Evolutionary conservation across 345 rosid species (phyloP).

Genomic region (Cardamine occulta): DNA sequence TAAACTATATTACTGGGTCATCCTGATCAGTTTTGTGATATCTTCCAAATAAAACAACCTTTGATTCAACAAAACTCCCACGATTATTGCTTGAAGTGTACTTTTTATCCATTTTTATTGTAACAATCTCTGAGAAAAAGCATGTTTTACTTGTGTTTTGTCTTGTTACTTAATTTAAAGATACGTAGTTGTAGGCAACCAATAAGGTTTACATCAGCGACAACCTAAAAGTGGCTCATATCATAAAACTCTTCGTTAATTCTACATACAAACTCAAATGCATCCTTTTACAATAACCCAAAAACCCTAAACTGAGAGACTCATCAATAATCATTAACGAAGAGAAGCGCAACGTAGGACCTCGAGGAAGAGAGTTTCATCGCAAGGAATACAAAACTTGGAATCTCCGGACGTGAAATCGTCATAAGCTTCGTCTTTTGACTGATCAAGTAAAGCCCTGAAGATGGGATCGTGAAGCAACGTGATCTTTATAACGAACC

Average conservation of each 20-base stretch:
- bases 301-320: slow-evolving; percentile 6
- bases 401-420: slow-evolving; percentile 55
- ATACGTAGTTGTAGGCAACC: neutral
- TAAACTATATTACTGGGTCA: slow-evolving; percentile 23
- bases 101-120: neutral
- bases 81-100: slow-evolving; percentile 20
- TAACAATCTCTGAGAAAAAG: neutral
- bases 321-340: slow-evolving; percentile 10
- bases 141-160: neutral
- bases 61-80: slow-evolving; percentile 18
- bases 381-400: slow-evolving; percentile 82
- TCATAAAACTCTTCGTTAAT: slow-evolving; percentile 16
- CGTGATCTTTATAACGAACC: slow-evolving; percentile 68
- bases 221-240: neutral
- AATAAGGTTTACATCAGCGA: neutral
- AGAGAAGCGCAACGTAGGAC: slow-evolving; percentile 52
- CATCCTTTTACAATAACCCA: neutral
- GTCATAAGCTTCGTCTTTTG: slow-evolving; percentile 63
- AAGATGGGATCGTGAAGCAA: slow-evolving; percentile 77
- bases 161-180: neutral
- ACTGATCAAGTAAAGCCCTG: slow-evolving; percentile 73
- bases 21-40: slow-evolving; percentile 33
- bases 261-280: neutral
- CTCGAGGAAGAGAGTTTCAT: slow-evolving; percentile 69
- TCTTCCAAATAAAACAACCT: slow-evolving; percentile 25